Conservation (phyloP, 306 rosid species). For the Citrullus amarus region DNA sequence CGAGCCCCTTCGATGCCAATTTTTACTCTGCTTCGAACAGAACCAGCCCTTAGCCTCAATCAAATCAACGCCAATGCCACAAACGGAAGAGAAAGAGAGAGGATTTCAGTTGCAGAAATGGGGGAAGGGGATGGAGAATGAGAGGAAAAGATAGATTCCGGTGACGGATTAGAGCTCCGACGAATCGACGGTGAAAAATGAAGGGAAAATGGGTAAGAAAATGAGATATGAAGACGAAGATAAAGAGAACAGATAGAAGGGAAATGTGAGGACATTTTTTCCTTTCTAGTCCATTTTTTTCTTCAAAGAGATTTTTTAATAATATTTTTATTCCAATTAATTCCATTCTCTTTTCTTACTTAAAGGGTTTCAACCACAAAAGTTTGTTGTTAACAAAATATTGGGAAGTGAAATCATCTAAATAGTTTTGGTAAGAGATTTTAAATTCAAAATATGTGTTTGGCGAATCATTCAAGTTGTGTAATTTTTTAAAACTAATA, state of each 20-base stretch:
- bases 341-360: no score
- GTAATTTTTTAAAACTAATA: no score
- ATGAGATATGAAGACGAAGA: constrained; percentile 10
- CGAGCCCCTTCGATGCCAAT: constrained; percentile 55
- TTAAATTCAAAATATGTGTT: no score
- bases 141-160: constrained; percentile 22
- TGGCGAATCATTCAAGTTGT: no score
- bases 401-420: no score
- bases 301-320: no score
- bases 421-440: no score
- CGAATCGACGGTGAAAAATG: constrained; percentile 14
- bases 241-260: not conserved
- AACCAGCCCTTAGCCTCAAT: constrained; percentile 11
- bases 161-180: constrained; percentile 73
- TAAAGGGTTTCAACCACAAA: no score
- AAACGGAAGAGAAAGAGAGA: not conserved
- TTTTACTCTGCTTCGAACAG: constrained; percentile 28
- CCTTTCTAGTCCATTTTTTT: not conserved
- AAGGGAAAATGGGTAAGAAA: not conserved
- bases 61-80: not conserved
- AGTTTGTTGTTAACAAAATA: no score
- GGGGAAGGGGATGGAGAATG: not conserved
- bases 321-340: no score
- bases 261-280: not conserved
- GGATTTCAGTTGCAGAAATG: not conserved